These are phyloP conservation scores for Neurospora sp. DNA, from an alignment of 495 filamentous ascomycete genomes.

Conservation along the genomic window DNA sequence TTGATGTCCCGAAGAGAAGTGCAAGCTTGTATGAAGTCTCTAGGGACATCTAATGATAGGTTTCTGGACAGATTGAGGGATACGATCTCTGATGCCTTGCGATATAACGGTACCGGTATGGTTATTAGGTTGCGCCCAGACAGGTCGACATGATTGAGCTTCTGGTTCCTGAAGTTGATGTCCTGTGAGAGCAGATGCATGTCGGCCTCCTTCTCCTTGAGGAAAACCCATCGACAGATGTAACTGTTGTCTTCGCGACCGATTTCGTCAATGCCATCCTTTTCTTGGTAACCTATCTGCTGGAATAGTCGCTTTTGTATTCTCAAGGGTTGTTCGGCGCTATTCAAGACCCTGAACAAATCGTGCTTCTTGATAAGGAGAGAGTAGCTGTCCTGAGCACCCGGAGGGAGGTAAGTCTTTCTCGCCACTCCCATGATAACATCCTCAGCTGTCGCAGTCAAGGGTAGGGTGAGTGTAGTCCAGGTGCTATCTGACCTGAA, in stretches of 20 bases:
- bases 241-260: conserved; percentile 98
- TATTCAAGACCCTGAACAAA: conserved; percentile 68
- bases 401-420: conserved; percentile 85
- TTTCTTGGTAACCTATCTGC: conserved; percentile 82
- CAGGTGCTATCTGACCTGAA: conserved; percentile 92
- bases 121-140: conserved; percentile 85
- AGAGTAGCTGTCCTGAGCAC: conserved; percentile 74
- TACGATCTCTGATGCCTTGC: conserved; percentile 84
- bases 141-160: conserved; percentile 88
- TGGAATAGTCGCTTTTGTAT: conserved; percentile 90
- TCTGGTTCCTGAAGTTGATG: conserved; percentile 72
- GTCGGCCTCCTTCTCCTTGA: conserved; percentile 78
- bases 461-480: conserved; percentile 69
- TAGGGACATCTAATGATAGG: conserved; percentile 82
- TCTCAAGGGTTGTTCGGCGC: conserved; percentile 71
- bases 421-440: conserved; percentile 74
- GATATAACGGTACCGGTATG: conserved; percentile 89
- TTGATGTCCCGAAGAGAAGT: conserved; percentile 88
- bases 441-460: conserved; percentile 76
- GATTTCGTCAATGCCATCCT: conserved; percentile 83
- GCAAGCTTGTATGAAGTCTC: conserved; percentile 94
- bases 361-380: conserved; percentile 91
- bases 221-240: conserved; percentile 87
- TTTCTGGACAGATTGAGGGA: conserved; percentile 89
- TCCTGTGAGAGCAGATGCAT: conserved; percentile 53